These are phyloP conservation scores for Aspergillus sp. DNA, from an alignment of 2,329 filamentous ascomycete species.

Conservation along the genomic window DNA sequence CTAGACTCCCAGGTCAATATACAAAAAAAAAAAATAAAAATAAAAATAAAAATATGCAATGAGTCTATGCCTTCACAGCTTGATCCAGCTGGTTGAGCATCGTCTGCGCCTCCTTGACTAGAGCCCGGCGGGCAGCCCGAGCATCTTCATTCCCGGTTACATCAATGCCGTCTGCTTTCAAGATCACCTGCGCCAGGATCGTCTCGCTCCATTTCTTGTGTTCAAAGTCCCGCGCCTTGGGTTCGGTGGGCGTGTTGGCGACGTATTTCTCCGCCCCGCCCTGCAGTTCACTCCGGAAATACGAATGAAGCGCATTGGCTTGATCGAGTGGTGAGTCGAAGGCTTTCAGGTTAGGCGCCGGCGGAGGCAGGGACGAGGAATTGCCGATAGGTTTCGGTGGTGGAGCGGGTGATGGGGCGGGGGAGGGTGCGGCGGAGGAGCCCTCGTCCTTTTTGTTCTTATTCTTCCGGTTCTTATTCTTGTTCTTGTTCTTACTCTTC, in stretches of 20 bases:
- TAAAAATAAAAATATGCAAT: not conserved
- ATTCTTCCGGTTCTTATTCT: slow-evolving; percentile 22
- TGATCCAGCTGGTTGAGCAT: slow-evolving; percentile 35
- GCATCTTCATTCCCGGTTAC: slow-evolving; percentile 61
- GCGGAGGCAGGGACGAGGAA: slow-evolving; percentile 16
- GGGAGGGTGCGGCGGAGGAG: slow-evolving; percentile 6
- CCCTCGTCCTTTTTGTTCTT: slow-evolving; percentile 16
- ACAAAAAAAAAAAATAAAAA: slow-evolving; percentile 3
- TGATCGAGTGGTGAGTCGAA: slow-evolving; percentile 32
- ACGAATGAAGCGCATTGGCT: slow-evolving; percentile 31
- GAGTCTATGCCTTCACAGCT: slow-evolving; percentile 14
- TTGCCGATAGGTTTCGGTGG: slow-evolving; percentile 12
- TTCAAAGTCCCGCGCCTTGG: slow-evolving; percentile 37
- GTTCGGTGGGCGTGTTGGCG: slow-evolving; percentile 33
- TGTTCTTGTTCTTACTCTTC: slow-evolving; percentile 14
- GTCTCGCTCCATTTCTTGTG: slow-evolving; percentile 41
- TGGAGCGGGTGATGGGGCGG: slow-evolving; percentile 12
- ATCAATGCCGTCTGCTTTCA: slow-evolving; percentile 67
- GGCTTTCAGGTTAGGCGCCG: slow-evolving; percentile 30
- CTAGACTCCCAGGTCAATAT: not conserved
- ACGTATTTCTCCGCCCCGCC: slow-evolving; percentile 37
- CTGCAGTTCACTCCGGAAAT: slow-evolving; percentile 32
- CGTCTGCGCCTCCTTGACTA: slow-evolving; percentile 40
- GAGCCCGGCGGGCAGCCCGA: slow-evolving; percentile 43
- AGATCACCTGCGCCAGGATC: slow-evolving; percentile 37